phyloP scores from a whole-genome alignment of 2,329 filamentous ascomycete species.

The Cadophora sp. region DNA sequence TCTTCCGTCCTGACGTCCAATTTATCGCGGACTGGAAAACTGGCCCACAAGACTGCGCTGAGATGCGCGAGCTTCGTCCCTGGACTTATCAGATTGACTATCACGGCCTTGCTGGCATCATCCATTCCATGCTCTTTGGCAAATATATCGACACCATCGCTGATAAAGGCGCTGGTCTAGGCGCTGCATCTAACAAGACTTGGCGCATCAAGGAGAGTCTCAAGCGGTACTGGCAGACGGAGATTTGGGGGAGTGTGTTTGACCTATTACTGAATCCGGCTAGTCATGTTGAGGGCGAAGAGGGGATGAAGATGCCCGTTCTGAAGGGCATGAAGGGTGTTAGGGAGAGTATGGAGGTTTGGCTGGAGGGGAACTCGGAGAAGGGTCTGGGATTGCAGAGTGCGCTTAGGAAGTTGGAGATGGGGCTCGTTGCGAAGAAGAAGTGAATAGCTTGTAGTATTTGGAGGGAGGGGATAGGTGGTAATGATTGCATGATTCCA shows the following conservation, averaged over 20 bases:
- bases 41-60: conserved; percentile 84
- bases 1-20: conserved; percentile 76
- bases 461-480: not conserved
- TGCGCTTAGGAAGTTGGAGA: conserved; percentile 68
- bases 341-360: conserved; percentile 82
- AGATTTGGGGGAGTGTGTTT: conserved; percentile 86
- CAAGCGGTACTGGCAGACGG: conserved; percentile 96
- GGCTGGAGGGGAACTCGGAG: conserved; percentile 83
- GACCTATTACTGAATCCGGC: conserved; percentile 85
- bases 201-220: conserved; percentile 84
- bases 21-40: conserved; percentile 98
- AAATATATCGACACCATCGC: conserved; percentile 88
- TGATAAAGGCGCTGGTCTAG: conserved; percentile 59
- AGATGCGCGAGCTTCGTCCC: conserved; percentile 91
- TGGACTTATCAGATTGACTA: conserved; percentile 99
- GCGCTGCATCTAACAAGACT: conserved; percentile 62
- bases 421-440: conserved; percentile 34
- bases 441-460: conserved; percentile 20
- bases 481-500: conserved; percentile 22
- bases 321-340: conserved; percentile 71
- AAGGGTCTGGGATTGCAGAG: conserved; percentile 77
- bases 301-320: conserved; percentile 73
- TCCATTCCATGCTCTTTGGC: conserved; percentile 90
- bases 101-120: conserved; percentile 85
- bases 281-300: conserved; percentile 68